phyloP scores from a whole-genome alignment of 352 stramenopile genomes.

The Pythium insidiosum region DNA sequence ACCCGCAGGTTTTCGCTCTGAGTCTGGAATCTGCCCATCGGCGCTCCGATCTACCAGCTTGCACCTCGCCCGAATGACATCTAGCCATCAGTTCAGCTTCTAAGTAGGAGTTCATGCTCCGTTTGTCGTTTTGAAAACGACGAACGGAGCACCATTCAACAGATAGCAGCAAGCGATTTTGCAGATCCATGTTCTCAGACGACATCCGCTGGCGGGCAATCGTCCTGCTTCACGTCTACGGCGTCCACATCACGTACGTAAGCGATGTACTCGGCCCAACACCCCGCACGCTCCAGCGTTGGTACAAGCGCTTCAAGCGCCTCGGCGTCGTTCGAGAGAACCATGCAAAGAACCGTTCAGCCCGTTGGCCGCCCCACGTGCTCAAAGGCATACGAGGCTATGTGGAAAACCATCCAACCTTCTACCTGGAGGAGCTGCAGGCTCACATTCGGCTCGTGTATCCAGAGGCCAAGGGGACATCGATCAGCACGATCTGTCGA shows the following conservation, averaged over 20 bases:
- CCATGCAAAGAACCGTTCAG: background rate
- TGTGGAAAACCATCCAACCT: slow-evolving; percentile 9
- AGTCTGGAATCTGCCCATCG: background rate
- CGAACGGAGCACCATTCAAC: slow-evolving; percentile 2
- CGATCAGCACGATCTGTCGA: slow-evolving; percentile 10
- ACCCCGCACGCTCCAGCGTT: background rate
- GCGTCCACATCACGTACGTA: background rate
- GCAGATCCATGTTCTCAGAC: slow-evolving; percentile 2
- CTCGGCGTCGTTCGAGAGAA: background rate
- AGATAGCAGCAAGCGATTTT: background rate
- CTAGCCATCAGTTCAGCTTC: background rate
- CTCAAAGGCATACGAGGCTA: slow-evolving; percentile 4
- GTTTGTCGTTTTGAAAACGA: slow-evolving; percentile 4
- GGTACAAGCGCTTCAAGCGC: background rate
- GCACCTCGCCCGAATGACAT: background rate
- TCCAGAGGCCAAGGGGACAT: background rate
- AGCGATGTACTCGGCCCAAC: background rate
- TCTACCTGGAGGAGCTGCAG: slow-evolving; percentile 19
- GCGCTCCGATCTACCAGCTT: background rate
- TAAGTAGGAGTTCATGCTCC: background rate
- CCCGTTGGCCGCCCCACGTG: background rate
- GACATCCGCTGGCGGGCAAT: slow-evolving; percentile 4
- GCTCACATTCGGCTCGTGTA: background rate
- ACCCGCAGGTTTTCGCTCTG: background rate
- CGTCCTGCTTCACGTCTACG: slow-evolving; percentile 3